Percentiles rank a stretch among this genome's conserved stretches.
Evolutionary conservation across 805 yeast species (phyloP).

Genomic region (Hanseniaspora occidentalis): DNA sequence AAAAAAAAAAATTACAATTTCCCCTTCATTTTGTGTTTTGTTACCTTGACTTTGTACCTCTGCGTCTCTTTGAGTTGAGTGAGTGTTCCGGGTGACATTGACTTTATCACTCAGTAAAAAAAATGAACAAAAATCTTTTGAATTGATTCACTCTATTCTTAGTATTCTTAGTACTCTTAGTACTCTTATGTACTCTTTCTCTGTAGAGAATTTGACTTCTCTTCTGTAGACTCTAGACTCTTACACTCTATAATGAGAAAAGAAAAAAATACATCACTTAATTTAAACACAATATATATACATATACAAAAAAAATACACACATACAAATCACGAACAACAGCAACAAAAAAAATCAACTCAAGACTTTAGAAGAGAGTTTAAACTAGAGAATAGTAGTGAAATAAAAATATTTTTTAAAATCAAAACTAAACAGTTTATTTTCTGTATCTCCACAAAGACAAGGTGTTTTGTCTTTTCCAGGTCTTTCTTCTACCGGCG

Average conservation of each 20-base stretch:
- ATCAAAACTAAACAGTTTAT: constrained; percentile 21
- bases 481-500: constrained; percentile 98
- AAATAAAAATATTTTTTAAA: neutral
- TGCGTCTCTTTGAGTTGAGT: too few relatives aligned
- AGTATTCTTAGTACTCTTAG: neutral
- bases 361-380: neutral
- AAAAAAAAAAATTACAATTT: too few relatives aligned
- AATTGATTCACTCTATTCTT: neutral
- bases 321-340: too few relatives aligned
- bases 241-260: constrained; percentile 1
- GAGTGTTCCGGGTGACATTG: too few relatives aligned
- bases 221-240: neutral
- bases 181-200: neutral
- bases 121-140: neutral
- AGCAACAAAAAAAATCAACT: too few relatives aligned
- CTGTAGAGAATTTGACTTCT: too few relatives aligned
- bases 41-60: too few relatives aligned
- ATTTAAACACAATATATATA: constrained; percentile 11
- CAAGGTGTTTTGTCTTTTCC: constrained; percentile 99
- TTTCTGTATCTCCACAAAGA: constrained; percentile 99
- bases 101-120: neutral
- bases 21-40: too few relatives aligned
- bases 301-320: too few relatives aligned
- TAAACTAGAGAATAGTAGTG: too few relatives aligned
- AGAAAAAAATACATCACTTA: constrained; percentile 4